Percentiles rank a stretch among this genome's conserved stretches.
These are phyloP conservation scores for Candida coleopterorum DNA, from an alignment of 805 yeast species.

Conservation along the genomic window DNA sequence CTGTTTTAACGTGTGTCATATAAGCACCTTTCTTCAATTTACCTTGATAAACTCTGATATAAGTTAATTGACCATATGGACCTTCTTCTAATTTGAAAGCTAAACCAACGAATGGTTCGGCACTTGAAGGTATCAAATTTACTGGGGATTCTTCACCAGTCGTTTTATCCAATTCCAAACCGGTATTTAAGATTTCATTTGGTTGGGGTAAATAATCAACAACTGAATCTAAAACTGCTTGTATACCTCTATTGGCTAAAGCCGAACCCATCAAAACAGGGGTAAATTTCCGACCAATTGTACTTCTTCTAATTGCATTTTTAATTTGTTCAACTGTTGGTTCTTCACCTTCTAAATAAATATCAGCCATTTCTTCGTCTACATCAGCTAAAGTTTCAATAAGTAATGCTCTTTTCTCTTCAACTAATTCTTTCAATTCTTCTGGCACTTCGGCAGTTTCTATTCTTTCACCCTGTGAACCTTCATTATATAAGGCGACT, in stretches of 20 bases:
- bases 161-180: slow-evolving; percentile 63
- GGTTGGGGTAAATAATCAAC: slow-evolving; percentile 96
- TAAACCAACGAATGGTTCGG: slow-evolving; percentile 85
- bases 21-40: slow-evolving; percentile 83
- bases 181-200: slow-evolving; percentile 85
- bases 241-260: slow-evolving; percentile 92
- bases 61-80: slow-evolving; percentile 94
- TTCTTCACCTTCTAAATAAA: slow-evolving; percentile 83
- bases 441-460: slow-evolving; percentile 64
- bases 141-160: slow-evolving; percentile 57
- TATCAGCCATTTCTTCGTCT: slow-evolving; percentile 94
- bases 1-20: slow-evolving; percentile 85
- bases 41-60: slow-evolving; percentile 96
- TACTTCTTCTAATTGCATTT: slow-evolving; percentile 87
- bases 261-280: slow-evolving; percentile 99
- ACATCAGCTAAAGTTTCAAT: slow-evolving; percentile 97
- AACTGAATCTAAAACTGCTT: slow-evolving; percentile 92
- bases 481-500: slow-evolving; percentile 85
- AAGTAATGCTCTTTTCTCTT: slow-evolving; percentile 79
- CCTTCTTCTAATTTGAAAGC: slow-evolving; percentile 99
- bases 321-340: slow-evolving; percentile 83
- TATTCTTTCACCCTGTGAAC: slow-evolving; percentile 80
- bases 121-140: slow-evolving; percentile 64
- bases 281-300: slow-evolving; percentile 92
- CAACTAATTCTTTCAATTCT: slow-evolving; percentile 74